phyloP scores from a whole-genome alignment of 2,329 filamentous ascomycete species.

The Ceratocystis ficicola region DNA sequence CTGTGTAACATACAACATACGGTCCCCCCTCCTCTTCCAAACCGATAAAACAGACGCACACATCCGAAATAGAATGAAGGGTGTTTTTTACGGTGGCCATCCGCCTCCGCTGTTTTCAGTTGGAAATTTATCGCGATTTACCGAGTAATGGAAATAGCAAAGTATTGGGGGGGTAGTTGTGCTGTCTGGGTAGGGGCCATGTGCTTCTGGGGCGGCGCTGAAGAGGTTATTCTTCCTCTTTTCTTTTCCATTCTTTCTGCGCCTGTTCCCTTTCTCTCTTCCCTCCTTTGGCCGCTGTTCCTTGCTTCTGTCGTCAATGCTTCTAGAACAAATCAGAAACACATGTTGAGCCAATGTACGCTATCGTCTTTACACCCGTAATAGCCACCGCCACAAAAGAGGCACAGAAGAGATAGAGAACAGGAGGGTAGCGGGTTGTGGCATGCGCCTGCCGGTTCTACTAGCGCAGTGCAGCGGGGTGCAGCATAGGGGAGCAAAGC shows the following conservation, averaged over 20 bases:
- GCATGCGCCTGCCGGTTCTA: neutral
- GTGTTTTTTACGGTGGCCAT: neutral
- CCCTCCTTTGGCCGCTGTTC: neutral
- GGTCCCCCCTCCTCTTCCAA: neutral
- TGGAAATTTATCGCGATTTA: neutral
- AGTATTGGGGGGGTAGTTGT: neutral
- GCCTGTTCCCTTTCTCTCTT: neutral
- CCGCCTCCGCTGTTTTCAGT: neutral
- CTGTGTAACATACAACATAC: neutral
- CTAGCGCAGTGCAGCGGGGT: too few species aligned
- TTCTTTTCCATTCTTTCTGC: too few species aligned
- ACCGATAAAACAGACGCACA: constrained; percentile 2
- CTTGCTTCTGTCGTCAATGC: neutral
- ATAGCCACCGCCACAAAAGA: neutral
- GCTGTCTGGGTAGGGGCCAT: neutral
- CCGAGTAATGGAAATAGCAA: neutral
- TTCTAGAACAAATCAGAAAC: neutral
- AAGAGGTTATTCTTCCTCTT: too few species aligned
- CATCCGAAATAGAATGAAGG: constrained; percentile 9
- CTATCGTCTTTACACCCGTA: neutral
- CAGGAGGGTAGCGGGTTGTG: neutral
- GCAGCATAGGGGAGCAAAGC: neutral
- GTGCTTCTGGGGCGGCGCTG: too few species aligned
- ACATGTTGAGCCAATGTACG: neutral
- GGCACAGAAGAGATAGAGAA: constrained; percentile 2